Evolutionary conservation across 805 yeast species (phyloP), one percentile per base, ranked within the genome.

Genomic region (Wickerhamiella lipophila): DNA sequence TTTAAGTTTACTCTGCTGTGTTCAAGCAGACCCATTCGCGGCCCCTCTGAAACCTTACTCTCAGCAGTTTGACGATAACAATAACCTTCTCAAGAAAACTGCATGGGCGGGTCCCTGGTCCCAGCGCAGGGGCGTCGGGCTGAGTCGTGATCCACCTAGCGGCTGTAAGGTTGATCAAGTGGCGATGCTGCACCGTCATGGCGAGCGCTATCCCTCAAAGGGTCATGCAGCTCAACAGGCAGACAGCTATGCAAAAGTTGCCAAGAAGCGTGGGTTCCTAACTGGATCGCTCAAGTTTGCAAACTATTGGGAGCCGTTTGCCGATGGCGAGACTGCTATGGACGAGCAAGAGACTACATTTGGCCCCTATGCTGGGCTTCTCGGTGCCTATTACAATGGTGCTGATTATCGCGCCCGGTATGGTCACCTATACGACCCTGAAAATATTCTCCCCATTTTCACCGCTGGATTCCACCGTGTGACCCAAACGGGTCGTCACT

Each of bases 41-140:
- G n/a, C 41, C 8, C 47, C 47, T 16, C n/a, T 44, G 16, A 39
- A 54, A 49, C 59, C 59, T 1, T 56, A 51, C 51, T 26, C 54
- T 16, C 64, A 60, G 48, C 51, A 39, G 8, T 42, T 56, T 47
- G 21, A 54, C 7, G 75, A 71, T 47, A 74, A 75, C 49, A 68
- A 66, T 59, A 77, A 75, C 54, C 57, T 73, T 18, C 60, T 73
- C 48, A 65, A 69, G 43, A 70, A 66, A 55, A 62, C 72, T 47
- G 76, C 75, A 12, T 78, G 78, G n/a, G 56, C 70, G 32, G 78
- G 75, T 1, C 82, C 82, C 9, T 77, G 70, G 58, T 57, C 70
- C 13, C 72, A 47, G 46, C 66, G 71, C 47, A 64, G 68, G 4
- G 79, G 81, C 0, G 69, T 57, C 51, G 82, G 83, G 11, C 72